phyloP scores from a whole-genome alignment of 2,329 filamentous ascomycete genomes.

The Aureobasidium namibiae region DNA sequence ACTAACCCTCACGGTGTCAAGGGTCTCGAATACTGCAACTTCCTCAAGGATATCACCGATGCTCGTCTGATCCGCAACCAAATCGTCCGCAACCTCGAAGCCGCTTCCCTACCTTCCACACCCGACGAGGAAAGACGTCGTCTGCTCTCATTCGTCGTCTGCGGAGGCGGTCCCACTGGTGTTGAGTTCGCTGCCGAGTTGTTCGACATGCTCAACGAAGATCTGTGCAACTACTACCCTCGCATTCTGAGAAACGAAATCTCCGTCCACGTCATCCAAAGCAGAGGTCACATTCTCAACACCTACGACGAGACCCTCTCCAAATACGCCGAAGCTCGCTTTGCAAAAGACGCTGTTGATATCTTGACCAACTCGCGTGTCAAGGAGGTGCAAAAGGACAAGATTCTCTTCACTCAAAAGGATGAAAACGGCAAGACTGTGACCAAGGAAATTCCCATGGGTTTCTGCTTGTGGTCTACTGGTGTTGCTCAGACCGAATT shows the following conservation, averaged over 20 bases:
- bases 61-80: constrained; percentile 82
- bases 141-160: constrained; percentile 89
- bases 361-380: constrained; percentile 90
- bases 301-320: constrained; percentile 96
- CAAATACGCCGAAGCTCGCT: constrained; percentile 82
- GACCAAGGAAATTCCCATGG: constrained; percentile 91
- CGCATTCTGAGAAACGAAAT: constrained; percentile 92
- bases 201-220: constrained; percentile 93
- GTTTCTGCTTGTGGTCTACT: constrained; percentile 96
- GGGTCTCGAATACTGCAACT: constrained; percentile 86
- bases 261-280: constrained; percentile 94
- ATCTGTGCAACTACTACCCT: constrained; percentile 75
- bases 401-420: constrained; percentile 83
- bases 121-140: constrained; percentile 77
- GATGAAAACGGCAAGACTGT: constrained; percentile 61
- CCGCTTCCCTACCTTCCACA: constrained; percentile 87
- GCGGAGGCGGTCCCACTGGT: constrained; percentile 89
- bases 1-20: constrained; percentile 95
- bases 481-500: constrained; percentile 82
- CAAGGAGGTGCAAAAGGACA: constrained; percentile 75
- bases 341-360: constrained; percentile 83
- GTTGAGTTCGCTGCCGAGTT: constrained; percentile 97
- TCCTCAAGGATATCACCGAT: constrained; percentile 91
- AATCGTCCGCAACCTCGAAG: constrained; percentile 81
- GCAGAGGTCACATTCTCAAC: constrained; percentile 88